Percentiles rank a stretch among this genome's conserved stretches.
These are phyloP conservation scores for Gillenia trifoliata DNA, from an alignment of 306 rosid species.

Conservation along the genomic window DNA sequence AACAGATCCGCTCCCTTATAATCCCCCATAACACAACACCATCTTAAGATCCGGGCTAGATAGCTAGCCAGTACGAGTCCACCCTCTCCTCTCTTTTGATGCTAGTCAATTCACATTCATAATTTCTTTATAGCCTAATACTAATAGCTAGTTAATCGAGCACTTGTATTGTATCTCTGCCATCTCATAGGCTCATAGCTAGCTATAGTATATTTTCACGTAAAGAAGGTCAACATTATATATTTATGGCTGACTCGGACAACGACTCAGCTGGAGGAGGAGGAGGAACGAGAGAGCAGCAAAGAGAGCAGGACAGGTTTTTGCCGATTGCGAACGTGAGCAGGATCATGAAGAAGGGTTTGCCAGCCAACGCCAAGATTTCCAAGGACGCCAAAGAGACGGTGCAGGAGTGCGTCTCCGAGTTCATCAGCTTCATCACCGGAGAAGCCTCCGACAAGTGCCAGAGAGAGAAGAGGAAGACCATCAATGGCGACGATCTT, in stretches of 20 bases:
- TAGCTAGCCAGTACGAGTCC: not conserved
- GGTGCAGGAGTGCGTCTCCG: constrained; percentile 58
- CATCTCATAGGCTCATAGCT: not conserved
- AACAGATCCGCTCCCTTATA: too few relatives aligned
- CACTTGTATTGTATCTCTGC: not conserved
- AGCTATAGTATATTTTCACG: not conserved
- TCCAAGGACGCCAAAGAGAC: constrained; percentile 67
- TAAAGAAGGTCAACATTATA: not conserved
- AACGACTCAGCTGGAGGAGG: constrained; percentile 67
- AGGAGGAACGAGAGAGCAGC: constrained; percentile 58
- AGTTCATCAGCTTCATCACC: constrained; percentile 66
- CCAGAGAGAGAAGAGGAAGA: constrained; percentile 69
- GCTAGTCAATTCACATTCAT: not conserved
- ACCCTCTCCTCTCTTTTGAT: too few relatives aligned
- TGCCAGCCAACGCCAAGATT: constrained; percentile 70
- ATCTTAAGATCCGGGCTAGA: not conserved
- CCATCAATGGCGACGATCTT: constrained; percentile 62
- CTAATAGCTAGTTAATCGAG: not conserved
- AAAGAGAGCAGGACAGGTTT: constrained; percentile 54
- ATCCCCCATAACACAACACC: not conserved
- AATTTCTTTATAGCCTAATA: too few relatives aligned
- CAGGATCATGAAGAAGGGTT: constrained; percentile 63
- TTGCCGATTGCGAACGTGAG: constrained; percentile 72
- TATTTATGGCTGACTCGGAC: constrained; percentile 59
- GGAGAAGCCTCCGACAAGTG: constrained; percentile 70